phyloP scores from a whole-genome alignment of 2,329 filamentous ascomycete genomes.

The Penicillium sp. region DNA sequence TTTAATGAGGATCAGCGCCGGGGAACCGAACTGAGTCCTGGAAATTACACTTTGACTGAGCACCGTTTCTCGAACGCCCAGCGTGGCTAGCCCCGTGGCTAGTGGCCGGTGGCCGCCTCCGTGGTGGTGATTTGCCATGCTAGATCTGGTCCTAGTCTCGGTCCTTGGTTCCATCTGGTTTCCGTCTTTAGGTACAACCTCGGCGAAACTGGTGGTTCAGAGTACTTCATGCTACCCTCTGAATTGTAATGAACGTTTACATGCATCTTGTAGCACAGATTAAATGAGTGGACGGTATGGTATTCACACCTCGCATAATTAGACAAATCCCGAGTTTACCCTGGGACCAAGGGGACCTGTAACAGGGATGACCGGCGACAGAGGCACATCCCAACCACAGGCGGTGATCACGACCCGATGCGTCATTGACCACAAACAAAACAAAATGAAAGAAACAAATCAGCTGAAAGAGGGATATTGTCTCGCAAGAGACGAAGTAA shows the following conservation, averaged over 20 bases:
- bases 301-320: slow-evolving; percentile 10
- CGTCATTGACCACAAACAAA: background rate
- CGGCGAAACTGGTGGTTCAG: background rate
- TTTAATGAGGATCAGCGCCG: slow-evolving; percentile 10
- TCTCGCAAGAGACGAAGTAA: background rate
- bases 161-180: background rate
- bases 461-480: background rate
- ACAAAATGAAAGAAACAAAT: background rate
- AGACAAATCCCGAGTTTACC: background rate
- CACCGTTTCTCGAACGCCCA: background rate
- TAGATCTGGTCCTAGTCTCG: background rate
- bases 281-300: slow-evolving; percentile 16
- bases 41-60: background rate
- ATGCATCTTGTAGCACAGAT: background rate
- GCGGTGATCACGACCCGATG: background rate
- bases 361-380: background rate
- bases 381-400: background rate
- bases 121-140: background rate
- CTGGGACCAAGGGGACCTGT: background rate
- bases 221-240: background rate
- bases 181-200: background rate
- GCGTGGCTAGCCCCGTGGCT: background rate
- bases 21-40: background rate
- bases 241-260: background rate
- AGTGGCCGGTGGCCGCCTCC: background rate